Conservation (phyloP, 2,329 filamentous ascomycete species). For the Lasiodiplodia theobromae region DNA sequence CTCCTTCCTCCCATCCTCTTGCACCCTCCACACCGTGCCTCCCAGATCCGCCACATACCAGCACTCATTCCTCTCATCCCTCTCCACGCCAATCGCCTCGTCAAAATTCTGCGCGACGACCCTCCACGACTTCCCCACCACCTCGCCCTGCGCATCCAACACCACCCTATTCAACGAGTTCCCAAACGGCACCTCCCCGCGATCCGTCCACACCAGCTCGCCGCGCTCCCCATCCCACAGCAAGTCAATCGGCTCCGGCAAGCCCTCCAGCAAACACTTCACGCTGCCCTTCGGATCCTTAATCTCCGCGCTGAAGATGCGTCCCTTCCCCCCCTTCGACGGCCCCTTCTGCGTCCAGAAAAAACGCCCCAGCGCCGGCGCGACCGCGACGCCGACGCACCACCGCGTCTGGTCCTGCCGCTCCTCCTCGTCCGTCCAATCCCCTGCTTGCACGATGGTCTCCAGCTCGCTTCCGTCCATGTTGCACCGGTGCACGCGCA, state of each 20-base stretch:
- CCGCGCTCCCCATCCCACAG: conserved; percentile 59
- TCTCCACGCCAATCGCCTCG: conserved; percentile 38
- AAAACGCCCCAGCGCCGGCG: conserved; percentile 52
- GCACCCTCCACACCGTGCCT: conserved; percentile 30
- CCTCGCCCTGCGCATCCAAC: neutral
- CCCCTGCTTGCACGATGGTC: conserved; percentile 49
- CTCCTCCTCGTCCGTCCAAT: conserved; percentile 33
- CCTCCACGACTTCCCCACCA: neutral
- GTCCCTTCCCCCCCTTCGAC: conserved; percentile 58
- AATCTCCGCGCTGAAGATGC: conserved; percentile 61
- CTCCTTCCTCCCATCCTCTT: conserved; percentile 22
- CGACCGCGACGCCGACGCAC: conserved; percentile 65
- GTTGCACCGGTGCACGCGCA: conserved; percentile 45
- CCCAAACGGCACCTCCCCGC: conserved; percentile 64
- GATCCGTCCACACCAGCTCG: conserved; percentile 66
- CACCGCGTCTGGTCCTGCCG: conserved; percentile 49
- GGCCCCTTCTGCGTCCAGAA: conserved; percentile 69
- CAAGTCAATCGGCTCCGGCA: conserved; percentile 63
- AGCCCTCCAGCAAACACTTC: conserved; percentile 48
- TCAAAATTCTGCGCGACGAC: conserved; percentile 36
- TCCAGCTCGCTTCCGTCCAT: conserved; percentile 46
- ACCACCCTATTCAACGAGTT: conserved; percentile 59
- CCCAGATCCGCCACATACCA: conserved; percentile 36
- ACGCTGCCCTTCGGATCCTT: conserved; percentile 45
- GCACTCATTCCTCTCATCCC: conserved; percentile 31